These are phyloP conservation scores for Lecanicillium sp. DNA, from an alignment of 2,329 filamentous ascomycete genomes.

Conservation along the genomic window DNA sequence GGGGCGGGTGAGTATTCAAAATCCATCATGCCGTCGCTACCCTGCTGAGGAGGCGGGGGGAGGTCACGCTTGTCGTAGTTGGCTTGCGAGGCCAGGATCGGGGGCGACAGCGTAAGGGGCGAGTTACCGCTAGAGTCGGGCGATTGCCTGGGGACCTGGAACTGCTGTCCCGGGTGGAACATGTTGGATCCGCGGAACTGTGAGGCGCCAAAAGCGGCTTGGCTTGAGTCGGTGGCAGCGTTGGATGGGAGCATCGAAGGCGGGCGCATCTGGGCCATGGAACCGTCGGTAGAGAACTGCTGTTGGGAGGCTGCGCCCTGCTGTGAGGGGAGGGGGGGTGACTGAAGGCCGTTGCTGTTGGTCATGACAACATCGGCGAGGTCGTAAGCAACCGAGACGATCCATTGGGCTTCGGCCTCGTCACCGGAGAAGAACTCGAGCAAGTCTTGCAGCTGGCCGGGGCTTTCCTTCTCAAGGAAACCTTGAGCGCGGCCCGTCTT, in stretches of 20 bases:
- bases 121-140: conserved; percentile 30
- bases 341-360: conserved; percentile 24
- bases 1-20: conserved; percentile 36
- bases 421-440: conserved; percentile 59
- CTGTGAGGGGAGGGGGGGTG: conserved; percentile 25
- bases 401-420: conserved; percentile 48
- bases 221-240: conserved; percentile 20
- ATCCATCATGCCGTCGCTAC: conserved; percentile 33
- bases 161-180: conserved; percentile 28
- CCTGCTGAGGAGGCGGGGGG: conserved; percentile 25
- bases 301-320: conserved; percentile 20
- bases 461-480: conserved; percentile 56
- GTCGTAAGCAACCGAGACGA: conserved; percentile 54
- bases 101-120: conserved; percentile 23
- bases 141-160: conserved; percentile 24
- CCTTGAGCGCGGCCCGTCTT: conserved; percentile 51
- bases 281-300: conserved; percentile 22
- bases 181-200: conserved; percentile 26
- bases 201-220: conserved; percentile 20
- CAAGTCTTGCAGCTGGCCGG: conserved; percentile 57
- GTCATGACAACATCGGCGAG: conserved; percentile 43
- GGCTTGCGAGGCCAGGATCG: conserved; percentile 23
- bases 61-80: conserved; percentile 32
- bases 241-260: conserved; percentile 20
- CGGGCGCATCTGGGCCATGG: conserved; percentile 29